phyloP scores from a whole-genome alignment of 345 rosid genomes.

The Mercurialis annua region DNA sequence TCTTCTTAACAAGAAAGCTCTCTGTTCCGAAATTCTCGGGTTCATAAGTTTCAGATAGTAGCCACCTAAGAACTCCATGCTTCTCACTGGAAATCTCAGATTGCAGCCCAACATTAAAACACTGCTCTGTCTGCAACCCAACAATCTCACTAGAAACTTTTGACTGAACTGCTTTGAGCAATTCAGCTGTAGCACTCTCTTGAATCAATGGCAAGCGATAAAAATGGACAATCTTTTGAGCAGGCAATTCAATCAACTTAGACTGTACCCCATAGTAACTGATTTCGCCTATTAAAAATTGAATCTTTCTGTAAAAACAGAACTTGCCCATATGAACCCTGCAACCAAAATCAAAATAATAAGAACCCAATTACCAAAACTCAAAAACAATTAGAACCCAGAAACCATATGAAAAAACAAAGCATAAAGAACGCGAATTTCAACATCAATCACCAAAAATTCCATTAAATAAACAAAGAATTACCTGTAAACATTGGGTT shows the following conservation, averaged over 20 bases:
- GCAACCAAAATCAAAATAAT: neutral
- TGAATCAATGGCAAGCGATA: slow-evolving; percentile 75
- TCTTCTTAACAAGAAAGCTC: slow-evolving; percentile 80
- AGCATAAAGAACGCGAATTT: neutral
- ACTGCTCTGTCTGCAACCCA: slow-evolving; percentile 73
- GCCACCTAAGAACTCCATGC: slow-evolving; percentile 63
- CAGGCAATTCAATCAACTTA: slow-evolving; percentile 51
- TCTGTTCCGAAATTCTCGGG: slow-evolving; percentile 73
- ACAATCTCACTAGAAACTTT: slow-evolving; percentile 67
- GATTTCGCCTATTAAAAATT: slow-evolving; percentile 18
- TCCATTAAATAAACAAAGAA: neutral
- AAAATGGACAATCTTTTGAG: slow-evolving; percentile 57
- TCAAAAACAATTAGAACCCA: neutral
- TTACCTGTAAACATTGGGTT: slow-evolving; percentile 11
- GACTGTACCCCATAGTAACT: slow-evolving; percentile 23
- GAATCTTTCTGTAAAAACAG: slow-evolving; percentile 11
- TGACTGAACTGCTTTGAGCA: slow-evolving; percentile 59
- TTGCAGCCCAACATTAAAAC: slow-evolving; percentile 69
- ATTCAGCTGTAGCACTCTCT: slow-evolving; percentile 60
- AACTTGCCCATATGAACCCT: slow-evolving; percentile 18
- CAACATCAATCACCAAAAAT: neutral
- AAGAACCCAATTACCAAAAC: neutral
- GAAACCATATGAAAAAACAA: neutral
- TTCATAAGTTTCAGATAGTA: slow-evolving; percentile 85
- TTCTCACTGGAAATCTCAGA: slow-evolving; percentile 45